Conservation (phyloP, 2,329 filamentous ascomycete genomes). For the Alternaria sp. region DNA sequence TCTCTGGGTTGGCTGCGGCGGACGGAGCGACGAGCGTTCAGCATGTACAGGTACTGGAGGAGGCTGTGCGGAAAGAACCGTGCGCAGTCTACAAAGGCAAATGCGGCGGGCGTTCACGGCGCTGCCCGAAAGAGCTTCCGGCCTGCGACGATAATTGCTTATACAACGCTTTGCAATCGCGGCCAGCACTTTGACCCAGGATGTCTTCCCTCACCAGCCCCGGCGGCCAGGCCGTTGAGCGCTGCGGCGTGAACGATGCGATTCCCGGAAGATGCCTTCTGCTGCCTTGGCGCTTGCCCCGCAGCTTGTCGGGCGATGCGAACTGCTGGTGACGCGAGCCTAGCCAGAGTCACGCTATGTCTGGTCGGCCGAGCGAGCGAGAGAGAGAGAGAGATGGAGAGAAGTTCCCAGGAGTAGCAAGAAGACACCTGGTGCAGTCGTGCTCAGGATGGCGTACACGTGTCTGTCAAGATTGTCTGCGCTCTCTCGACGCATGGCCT, state of each 20-base stretch:
- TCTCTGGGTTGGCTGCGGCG: constrained; percentile 28
- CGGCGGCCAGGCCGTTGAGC: constrained; percentile 12
- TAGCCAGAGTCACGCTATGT: background rate
- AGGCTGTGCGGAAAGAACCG: constrained; percentile 44
- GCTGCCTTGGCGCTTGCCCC: constrained; percentile 35
- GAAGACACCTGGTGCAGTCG: background rate
- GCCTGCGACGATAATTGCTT: constrained; percentile 27
- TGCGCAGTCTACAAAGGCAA: constrained; percentile 38
- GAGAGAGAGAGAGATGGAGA: too few relatives aligned
- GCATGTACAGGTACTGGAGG: constrained; percentile 26
- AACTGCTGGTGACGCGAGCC: constrained; percentile 11
- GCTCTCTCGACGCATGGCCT: constrained; percentile 13
- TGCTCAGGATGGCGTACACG: constrained; percentile 18
- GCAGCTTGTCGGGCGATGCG: constrained; percentile 22
- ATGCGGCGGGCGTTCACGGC: constrained; percentile 30
- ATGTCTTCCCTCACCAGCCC: constrained; percentile 4
- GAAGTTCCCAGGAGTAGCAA: background rate
- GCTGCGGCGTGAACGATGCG: constrained; percentile 13
- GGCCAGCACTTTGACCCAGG: background rate
- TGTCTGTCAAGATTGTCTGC: constrained; percentile 24
- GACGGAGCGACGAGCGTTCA: constrained; percentile 29
- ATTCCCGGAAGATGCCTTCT: constrained; percentile 17
- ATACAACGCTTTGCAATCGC: constrained; percentile 34
- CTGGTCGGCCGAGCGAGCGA: background rate
- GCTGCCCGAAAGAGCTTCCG: constrained; percentile 27